Percentiles rank a stretch among this genome's conserved stretches.
These are phyloP conservation scores for Trichoderma sp. DNA, from an alignment of 2,329 filamentous ascomycete species.

Conservation along the genomic window DNA sequence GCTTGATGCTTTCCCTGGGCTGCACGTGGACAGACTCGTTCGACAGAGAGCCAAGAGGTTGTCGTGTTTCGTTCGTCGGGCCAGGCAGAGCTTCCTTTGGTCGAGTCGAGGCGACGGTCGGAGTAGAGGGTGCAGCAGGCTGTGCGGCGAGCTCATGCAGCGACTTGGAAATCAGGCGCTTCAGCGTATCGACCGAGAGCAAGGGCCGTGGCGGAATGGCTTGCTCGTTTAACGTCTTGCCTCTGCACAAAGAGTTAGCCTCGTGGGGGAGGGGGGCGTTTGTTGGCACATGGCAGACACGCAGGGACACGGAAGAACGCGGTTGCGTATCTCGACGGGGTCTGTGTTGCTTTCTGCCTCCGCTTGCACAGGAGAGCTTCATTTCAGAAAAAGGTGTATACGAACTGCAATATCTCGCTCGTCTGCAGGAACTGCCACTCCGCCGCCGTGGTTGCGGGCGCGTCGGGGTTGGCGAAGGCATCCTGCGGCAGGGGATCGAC, in stretches of 20 bases:
- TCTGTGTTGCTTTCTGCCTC: neutral
- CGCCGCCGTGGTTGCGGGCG: constrained; percentile 53
- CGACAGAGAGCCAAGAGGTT: constrained; percentile 23
- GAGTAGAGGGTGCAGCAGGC: constrained; percentile 23
- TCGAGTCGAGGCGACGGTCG: constrained; percentile 27
- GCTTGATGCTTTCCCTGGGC: neutral
- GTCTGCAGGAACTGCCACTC: constrained; percentile 60
- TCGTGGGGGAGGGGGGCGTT: neutral
- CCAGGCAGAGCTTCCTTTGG: constrained; percentile 27
- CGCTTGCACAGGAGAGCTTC: too few relatives aligned
- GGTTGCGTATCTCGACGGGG: constrained; percentile 14
- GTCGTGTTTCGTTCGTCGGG: constrained; percentile 28
- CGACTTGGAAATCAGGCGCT: constrained; percentile 43
- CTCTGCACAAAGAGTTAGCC: constrained; percentile 38
- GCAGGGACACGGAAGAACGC: constrained; percentile 25
- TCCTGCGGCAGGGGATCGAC: constrained; percentile 62
- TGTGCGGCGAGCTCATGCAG: constrained; percentile 32
- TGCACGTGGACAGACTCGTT: neutral
- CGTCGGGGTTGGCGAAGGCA: constrained; percentile 60
- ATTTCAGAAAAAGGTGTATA: constrained; percentile 31
- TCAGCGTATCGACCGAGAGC: constrained; percentile 49
- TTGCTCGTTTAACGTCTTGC: constrained; percentile 53
- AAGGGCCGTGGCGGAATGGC: constrained; percentile 55
- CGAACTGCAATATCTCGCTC: constrained; percentile 63
- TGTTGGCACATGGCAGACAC: constrained; percentile 1